Conservation (phyloP, 2,329 filamentous ascomycete genomes). For the Cytospora mali region DNA sequence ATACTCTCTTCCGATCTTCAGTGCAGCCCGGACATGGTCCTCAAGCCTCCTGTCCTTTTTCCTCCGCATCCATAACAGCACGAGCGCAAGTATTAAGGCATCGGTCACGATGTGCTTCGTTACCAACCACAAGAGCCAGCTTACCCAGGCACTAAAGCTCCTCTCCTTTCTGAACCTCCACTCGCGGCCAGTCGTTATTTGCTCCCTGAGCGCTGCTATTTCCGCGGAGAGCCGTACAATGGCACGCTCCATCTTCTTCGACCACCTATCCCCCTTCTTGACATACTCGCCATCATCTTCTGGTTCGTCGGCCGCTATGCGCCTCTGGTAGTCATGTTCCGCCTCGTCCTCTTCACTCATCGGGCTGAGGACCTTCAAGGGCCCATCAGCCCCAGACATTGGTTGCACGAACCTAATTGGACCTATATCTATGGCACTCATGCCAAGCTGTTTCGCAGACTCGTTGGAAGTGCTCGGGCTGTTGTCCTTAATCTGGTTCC, state of each 20-base stretch:
- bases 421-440: conserved; percentile 35
- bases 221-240: conserved; percentile 90
- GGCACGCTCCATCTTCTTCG: conserved; percentile 79
- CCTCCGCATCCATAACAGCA: conserved; percentile 73
- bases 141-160: conserved; percentile 68
- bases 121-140: conserved; percentile 69
- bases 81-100: conserved; percentile 62
- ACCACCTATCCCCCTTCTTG: conserved; percentile 65
- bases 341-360: conserved; percentile 82
- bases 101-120: conserved; percentile 77
- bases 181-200: conserved; percentile 77
- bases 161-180: conserved; percentile 68
- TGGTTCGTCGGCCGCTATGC: conserved; percentile 45
- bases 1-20: conserved; percentile 62
- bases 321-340: conserved; percentile 54
- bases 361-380: conserved; percentile 75
- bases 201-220: conserved; percentile 87
- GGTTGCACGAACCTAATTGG: conserved; percentile 51
- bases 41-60: conserved; percentile 73
- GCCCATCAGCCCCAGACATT: conserved; percentile 52
- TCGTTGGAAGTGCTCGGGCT: conserved; percentile 65
- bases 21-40: conserved; percentile 68
- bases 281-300: conserved; percentile 44
- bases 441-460: conserved; percentile 51
- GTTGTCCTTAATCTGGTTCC: conserved; percentile 96